Percentiles rank a stretch among this genome's conserved stretches.
Evolutionary conservation across 78 protist genomes (phyloP).

Genomic region (Dictyostelium brefeldianum): DNA sequence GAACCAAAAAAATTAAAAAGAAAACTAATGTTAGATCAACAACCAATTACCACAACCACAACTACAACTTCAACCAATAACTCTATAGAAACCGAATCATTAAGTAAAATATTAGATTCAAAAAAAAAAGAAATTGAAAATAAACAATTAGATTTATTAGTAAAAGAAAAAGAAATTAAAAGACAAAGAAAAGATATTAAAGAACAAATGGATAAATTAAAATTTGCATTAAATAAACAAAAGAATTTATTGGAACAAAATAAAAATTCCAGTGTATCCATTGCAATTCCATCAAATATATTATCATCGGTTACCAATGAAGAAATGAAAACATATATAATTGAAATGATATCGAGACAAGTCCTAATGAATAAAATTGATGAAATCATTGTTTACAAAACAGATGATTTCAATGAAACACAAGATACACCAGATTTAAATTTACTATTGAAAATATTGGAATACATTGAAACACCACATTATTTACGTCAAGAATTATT

Average conservation of each 20-base stretch:
- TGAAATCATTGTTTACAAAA: conserved; percentile 45
- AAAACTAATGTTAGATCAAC: neutral
- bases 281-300: conserved; percentile 55
- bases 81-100: neutral
- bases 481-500: conserved; percentile 42
- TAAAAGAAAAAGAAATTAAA: conserved; percentile 53
- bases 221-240: neutral
- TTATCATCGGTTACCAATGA: conserved; percentile 20
- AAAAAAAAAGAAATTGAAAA: conserved; percentile 46
- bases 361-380: conserved; percentile 17
- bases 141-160: conserved; percentile 47
- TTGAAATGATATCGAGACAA: conserved; percentile 68
- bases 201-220: conserved; percentile 21
- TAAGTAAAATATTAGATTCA: neutral
- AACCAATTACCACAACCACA: neutral
- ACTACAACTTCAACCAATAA: neutral
- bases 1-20: conserved; percentile 24
- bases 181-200: conserved; percentile 46
- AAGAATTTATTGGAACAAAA: conserved; percentile 20
- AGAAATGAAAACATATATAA: conserved; percentile 64
- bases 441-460: conserved; percentile 39
- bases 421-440: neutral
- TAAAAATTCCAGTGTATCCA: conserved; percentile 26
- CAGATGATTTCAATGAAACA: neutral
- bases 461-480: conserved; percentile 53